phyloP scores from a whole-genome alignment of 176 grass and related monocot genomes.

The Carex cristatella region DNA sequence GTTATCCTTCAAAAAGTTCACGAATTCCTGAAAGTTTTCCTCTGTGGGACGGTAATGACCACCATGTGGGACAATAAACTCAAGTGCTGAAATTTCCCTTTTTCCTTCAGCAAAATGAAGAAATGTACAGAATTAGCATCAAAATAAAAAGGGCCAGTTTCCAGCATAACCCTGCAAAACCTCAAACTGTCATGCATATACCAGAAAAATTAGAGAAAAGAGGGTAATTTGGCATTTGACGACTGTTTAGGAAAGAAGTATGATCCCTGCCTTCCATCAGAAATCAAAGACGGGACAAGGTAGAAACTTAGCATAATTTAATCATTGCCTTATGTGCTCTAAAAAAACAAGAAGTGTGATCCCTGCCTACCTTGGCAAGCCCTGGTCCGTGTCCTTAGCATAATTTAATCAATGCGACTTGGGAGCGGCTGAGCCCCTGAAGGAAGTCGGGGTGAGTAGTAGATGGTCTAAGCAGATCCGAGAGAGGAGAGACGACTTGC shows the following conservation, averaged over 20 bases:
- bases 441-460: no score
- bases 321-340: no score
- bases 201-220: background rate
- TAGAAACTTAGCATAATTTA: no score
- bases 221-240: background rate
- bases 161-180: background rate
- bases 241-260: background rate
- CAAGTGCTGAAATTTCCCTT: conserved; percentile 94
- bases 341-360: no score
- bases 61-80: conserved; percentile 55
- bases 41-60: conserved; percentile 91
- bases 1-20: conserved; percentile 9
- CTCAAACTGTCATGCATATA: background rate
- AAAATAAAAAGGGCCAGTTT: background rate
- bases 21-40: conserved; percentile 44
- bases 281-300: no score
- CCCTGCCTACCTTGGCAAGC: no score
- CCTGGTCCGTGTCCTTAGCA: no score
- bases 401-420: no score
- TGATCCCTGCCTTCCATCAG: no score
- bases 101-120: conserved; percentile 61
- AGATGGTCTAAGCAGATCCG: no score
- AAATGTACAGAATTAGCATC: background rate
- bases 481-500: no score
- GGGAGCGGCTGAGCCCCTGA: no score